These are phyloP conservation scores for Globisporangium rhizosaccharum DNA, from an alignment of 352 stramenopile species.

Conservation along the genomic window DNA sequence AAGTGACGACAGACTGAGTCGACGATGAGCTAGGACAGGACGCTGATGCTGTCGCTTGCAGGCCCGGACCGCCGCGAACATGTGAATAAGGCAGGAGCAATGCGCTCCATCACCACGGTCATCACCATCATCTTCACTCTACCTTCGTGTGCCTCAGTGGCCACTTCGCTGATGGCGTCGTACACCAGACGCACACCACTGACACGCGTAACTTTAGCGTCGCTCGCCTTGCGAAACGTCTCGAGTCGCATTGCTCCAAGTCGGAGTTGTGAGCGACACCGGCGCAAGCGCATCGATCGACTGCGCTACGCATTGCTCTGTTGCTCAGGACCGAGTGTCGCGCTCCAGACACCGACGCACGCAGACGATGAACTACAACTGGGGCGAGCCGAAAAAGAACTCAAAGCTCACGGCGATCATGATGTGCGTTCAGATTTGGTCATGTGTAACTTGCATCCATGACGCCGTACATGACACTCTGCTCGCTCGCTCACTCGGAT, in stretches of 20 bases:
- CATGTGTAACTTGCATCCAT: neutral
- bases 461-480: neutral
- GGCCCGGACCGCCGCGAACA: too few species aligned
- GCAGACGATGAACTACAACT: constrained; percentile 73
- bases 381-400: constrained; percentile 79
- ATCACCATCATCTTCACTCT: too few species aligned
- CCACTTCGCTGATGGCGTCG: too few species aligned
- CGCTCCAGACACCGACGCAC: neutral
- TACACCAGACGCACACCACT: too few species aligned
- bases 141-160: too few species aligned
- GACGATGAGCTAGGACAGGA: neutral
- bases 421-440: constrained; percentile 40
- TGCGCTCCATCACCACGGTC: too few species aligned
- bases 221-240: neutral
- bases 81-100: neutral
- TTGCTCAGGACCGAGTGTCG: too few species aligned
- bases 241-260: neutral
- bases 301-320: neutral
- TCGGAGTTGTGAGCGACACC: too few species aligned
- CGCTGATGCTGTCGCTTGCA: too few species aligned
- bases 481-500: constrained; percentile 21
- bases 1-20: neutral
- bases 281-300: neutral
- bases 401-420: constrained; percentile 60
- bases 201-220: neutral